These are phyloP conservation scores for Aspergillus pseudoglaucus DNA, from an alignment of 2,329 filamentous ascomycete species.

Conservation along the genomic window DNA sequence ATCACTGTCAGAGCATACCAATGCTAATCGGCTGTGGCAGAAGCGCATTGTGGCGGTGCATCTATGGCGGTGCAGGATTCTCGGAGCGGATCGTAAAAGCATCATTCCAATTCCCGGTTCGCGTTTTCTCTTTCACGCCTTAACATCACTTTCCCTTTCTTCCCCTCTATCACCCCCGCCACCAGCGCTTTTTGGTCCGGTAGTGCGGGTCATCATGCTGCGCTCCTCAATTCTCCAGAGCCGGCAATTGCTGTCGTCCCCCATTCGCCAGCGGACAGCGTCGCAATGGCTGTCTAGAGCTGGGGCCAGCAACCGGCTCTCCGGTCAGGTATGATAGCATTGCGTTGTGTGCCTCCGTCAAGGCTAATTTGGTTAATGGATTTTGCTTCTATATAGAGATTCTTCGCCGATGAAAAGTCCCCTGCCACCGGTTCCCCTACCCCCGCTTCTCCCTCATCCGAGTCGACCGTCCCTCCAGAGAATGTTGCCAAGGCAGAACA, in stretches of 20 bases:
- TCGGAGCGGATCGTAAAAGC: slow-evolving; percentile 37
- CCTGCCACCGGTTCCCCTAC: slow-evolving; percentile 29
- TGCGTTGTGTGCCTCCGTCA: slow-evolving; percentile 19
- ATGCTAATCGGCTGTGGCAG: neutral
- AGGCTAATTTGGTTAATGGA: slow-evolving; percentile 20
- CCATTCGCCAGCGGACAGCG: slow-evolving; percentile 29
- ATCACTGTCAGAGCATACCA: too few relatives aligned
- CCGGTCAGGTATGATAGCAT: slow-evolving; percentile 34
- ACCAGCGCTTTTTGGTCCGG: slow-evolving; percentile 23
- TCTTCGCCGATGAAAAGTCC: slow-evolving; percentile 45
- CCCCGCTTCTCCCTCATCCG: slow-evolving; percentile 40
- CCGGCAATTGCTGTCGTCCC: slow-evolving; percentile 37
- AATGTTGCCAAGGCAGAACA: slow-evolving; percentile 40
- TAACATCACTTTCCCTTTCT: slow-evolving; percentile 20
- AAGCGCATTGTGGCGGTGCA: slow-evolving; percentile 8
- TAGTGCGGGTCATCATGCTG: slow-evolving; percentile 49
- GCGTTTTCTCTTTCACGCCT: slow-evolving; percentile 23
- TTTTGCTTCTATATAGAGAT: slow-evolving; percentile 33
- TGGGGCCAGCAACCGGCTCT: slow-evolving; percentile 32
- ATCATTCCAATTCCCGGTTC: slow-evolving; percentile 25
- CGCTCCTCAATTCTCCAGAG: slow-evolving; percentile 47
- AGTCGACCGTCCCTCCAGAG: slow-evolving; percentile 44
- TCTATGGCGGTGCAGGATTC: slow-evolving; percentile 20
- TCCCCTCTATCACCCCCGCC: slow-evolving; percentile 8
- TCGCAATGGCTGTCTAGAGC: slow-evolving; percentile 40